A percentile compares a stretch with the other conserved stretches of the same genome.
Evolutionary conservation across 352 stramenopile genomes (phyloP).

Genomic region (Phytophthora pisi): DNA sequence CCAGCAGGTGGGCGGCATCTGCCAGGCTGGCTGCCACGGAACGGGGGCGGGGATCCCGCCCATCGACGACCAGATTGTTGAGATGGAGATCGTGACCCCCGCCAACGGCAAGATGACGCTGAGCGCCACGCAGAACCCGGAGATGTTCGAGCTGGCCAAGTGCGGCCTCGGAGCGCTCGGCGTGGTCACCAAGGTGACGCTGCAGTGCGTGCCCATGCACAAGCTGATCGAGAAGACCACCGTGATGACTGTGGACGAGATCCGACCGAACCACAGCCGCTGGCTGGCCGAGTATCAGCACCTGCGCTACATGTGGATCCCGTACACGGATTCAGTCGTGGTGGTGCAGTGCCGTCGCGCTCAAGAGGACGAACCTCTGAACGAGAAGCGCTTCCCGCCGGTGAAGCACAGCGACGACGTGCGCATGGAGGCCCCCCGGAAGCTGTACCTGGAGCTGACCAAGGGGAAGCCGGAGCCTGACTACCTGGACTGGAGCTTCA

Average conservation of each 20-base stretch:
- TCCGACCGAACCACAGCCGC: conserved; percentile 76
- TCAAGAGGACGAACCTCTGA: conserved; percentile 48
- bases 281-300: conserved; percentile 86
- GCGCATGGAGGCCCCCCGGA: conserved; percentile 74
- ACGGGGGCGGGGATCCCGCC: conserved; percentile 94
- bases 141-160: conserved; percentile 93
- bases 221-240: conserved; percentile 94
- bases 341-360: conserved; percentile 91
- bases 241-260: conserved; percentile 89
- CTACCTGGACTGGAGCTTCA: conserved; percentile 83
- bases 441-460: conserved; percentile 81
- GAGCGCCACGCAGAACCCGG: conserved; percentile 70
- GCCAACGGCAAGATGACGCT: conserved; percentile 91
- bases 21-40: conserved; percentile 95
- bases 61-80: conserved; percentile 97
- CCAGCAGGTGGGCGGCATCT: conserved; percentile 98
- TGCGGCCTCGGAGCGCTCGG: conserved; percentile 96
- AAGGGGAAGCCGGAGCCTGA: conserved; percentile 61
- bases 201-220: conserved; percentile 95
- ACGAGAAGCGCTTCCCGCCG: conserved; percentile 50
- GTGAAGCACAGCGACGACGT: conserved; percentile 58
- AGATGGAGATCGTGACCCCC: conserved; percentile 96
- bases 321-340: conserved; percentile 95
- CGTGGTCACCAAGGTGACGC: conserved; percentile 96
- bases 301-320: conserved; percentile 99